A percentile compares a stretch with the other conserved stretches of the same genome.
These are phyloP conservation scores for Telopea speciosissima DNA, from an alignment of 177 flowering plant genomes.

Conservation along the genomic window DNA sequence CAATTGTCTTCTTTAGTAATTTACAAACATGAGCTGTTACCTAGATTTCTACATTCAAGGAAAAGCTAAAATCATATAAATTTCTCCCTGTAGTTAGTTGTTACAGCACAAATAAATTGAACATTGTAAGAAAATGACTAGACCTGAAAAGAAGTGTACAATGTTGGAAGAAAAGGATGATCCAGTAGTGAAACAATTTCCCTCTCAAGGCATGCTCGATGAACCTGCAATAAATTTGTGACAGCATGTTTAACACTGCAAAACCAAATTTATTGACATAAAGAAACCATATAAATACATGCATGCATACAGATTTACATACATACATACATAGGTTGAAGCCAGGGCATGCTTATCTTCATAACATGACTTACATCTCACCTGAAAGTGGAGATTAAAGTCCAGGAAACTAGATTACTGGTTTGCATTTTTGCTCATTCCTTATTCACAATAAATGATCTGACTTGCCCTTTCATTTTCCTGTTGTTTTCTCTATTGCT, in stretches of 20 bases:
- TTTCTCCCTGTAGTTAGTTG: not conserved
- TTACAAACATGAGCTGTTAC: not conserved
- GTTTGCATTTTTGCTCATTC: too few relatives aligned
- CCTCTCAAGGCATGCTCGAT: constrained; percentile 92
- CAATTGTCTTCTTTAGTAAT: not conserved
- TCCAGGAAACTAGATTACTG: too few relatives aligned
- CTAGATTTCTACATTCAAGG: not conserved
- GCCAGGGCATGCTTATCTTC: too few relatives aligned
- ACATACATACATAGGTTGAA: too few relatives aligned
- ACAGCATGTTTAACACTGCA: not conserved
- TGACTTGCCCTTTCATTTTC: too few relatives aligned
- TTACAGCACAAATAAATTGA: not conserved
- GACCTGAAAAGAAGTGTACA: constrained; percentile 93
- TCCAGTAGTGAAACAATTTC: constrained; percentile 83
- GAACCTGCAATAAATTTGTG: constrained; percentile 53
- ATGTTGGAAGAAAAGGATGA: constrained; percentile 94
- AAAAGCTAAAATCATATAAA: not conserved
- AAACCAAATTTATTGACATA: not conserved
- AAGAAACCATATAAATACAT: not conserved
- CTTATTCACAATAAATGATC: too few relatives aligned
- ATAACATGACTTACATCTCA: too few relatives aligned
- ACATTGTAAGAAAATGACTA: constrained; percentile 7
- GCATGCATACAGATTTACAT: too few relatives aligned
- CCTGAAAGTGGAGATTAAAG: too few relatives aligned
- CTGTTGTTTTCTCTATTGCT: too few relatives aligned